Evolutionary conservation across 116 monocot species (phyloP), one percentile per base, ranked within the genome.

Genomic region (Zostera marina): DNA sequence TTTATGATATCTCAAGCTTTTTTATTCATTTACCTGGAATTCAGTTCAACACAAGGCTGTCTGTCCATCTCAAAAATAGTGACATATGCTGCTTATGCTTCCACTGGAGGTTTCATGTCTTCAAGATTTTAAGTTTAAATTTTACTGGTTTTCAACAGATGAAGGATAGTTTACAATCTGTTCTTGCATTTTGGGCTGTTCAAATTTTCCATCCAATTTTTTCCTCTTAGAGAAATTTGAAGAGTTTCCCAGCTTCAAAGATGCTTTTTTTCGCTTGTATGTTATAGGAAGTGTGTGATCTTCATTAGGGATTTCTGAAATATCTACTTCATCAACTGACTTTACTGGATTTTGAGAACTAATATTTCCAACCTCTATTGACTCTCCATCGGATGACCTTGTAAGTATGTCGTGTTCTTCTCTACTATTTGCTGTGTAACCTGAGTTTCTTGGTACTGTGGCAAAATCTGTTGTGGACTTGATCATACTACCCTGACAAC

Each of bases 201-300:
- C 68, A 40, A 65, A 22, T 47, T 56, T 53, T 9, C 59, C 63
- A 7, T 54, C 70, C 8, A 32, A 25, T 9, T 54, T 10, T 54
- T 70, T 62, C 56, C 64, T 52, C 63, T 67, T 72, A 17, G 63
- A 49, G 26, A 73, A 47, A 54, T 64, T 57, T 20, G 66, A 39
- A 15, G 66, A 9, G 23, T 57, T 64, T 42, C 32, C 32, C 32
- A 54, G 74, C 73, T 80, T 82, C 44, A 23, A 67, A 42, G 65
- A 54, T 21, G 59, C 59, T 56, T 86, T 92, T 57, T 76, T 86
- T 66, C 92, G 59, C 69, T 74, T 83, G 52, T 78, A 92, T 54
- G 82, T 83, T 65, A 78, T 74, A 21, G 87, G 87, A 68, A 77
- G 67, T 58, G 56, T 68, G 53, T 43, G 60, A 21, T 32, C 45